Base-by-base conservation (phyloP, 2,329 filamentous ascomycete species). In the Neopestalotiopsis sp. region DNA sequence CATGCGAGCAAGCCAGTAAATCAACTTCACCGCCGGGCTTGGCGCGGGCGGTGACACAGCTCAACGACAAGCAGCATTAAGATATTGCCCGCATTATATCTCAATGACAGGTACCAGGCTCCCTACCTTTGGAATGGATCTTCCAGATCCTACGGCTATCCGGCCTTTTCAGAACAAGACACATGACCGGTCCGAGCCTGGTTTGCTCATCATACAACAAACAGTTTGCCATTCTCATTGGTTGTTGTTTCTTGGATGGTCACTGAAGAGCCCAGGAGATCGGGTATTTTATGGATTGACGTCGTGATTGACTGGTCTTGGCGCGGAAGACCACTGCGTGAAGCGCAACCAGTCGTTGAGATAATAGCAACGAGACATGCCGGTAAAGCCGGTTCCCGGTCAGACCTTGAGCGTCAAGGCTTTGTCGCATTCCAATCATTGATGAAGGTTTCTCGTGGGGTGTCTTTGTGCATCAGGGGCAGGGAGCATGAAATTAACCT, bases 21-120 rank as follows among this genome's bases (percentile, higher is more conserved):
- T 59, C 57, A 59, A 24, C 49, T 66, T 66, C 64, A 66, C 64
- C 64, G 64, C 64, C 64, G 32, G 62, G n/a, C 64, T 66, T 66
- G 64, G 64, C 64, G 24, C 64, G 20, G 20, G 64, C 64, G 32
- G 57, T 30, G 64, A 30, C 64, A 66, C 64, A 58, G 10, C 34
- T 52, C 28, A 38, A 14, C n/a, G 60, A 32, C n/a, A 56, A 56
- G 49, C 34, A 38, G 34, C 45, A 52, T 52, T 52, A n/a, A 17
- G n/a, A 17, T 52, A 38, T 38, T 38, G 34, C 34, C 6, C 34
- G 45, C 45, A 17, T 52, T 52, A n/a, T 52, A n/a, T 17, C 20
- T 20, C 24, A n/a, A 24, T 52, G 45, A 52, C 45, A 20, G 20
- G 45, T 17, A 14, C 30, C 28, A 13, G 13, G n/a, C 24, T 9